phyloP scores from a whole-genome alignment of 371 early-diverging fungal species.

The Mortierella sp. region DNA sequence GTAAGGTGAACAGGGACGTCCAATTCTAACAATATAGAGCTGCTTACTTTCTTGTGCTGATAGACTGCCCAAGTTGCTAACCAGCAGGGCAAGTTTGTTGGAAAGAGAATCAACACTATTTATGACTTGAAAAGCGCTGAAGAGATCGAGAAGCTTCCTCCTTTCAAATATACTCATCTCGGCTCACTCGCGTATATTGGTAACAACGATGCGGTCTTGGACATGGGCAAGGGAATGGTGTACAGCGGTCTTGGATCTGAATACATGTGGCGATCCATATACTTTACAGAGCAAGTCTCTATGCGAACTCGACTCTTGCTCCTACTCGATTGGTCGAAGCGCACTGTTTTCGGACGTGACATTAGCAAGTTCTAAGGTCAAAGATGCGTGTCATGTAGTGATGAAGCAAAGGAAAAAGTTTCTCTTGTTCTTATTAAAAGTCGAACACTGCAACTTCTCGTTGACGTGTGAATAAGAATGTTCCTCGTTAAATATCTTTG shows the following conservation, averaged over 20 bases:
- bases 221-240: slow-evolving; percentile 69
- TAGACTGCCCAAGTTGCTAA: slow-evolving; percentile 92
- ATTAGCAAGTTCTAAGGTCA: slow-evolving; percentile 63
- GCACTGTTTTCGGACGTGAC: slow-evolving; percentile 73
- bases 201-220: slow-evolving; percentile 75
- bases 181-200: slow-evolving; percentile 90
- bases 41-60: not conserved
- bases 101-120: slow-evolving; percentile 64
- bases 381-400: not conserved
- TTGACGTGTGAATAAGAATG: slow-evolving; percentile 10
- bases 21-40: too few relatives aligned
- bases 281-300: slow-evolving; percentile 71
- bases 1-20: too few relatives aligned
- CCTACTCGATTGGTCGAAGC: slow-evolving; percentile 73
- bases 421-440: not conserved
- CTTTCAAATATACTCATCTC: slow-evolving; percentile 79
- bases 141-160: slow-evolving; percentile 49
- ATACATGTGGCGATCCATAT: slow-evolving; percentile 77
- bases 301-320: slow-evolving; percentile 70
- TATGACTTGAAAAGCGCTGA: slow-evolving; percentile 29
- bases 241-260: slow-evolving; percentile 72
- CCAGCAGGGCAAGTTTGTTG: slow-evolving; percentile 85
- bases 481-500: not conserved
- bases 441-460: not conserved
- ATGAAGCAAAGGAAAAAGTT: not conserved